A percentile compares a stretch with the other conserved stretches of the same genome.
Conservation (phyloP, 345 rosid species). For the Mercurialis annua region DNA sequence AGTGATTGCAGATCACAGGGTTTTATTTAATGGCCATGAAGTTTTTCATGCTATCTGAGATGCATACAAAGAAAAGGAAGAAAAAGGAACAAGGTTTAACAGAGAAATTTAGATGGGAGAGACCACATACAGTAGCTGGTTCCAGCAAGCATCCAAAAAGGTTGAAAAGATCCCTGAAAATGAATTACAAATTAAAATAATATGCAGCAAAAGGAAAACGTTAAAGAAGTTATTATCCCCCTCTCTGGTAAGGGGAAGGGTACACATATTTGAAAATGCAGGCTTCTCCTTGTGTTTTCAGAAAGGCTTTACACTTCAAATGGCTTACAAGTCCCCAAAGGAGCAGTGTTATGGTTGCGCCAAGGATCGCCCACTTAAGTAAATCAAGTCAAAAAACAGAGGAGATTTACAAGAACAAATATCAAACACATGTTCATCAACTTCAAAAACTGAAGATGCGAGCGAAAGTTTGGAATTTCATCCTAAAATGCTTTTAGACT, state of each 20-base stretch:
- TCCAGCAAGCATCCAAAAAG: conserved; percentile 75
- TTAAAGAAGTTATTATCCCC: no score
- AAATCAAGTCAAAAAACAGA: background rate
- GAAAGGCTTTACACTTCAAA: no score
- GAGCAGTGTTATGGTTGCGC: no score
- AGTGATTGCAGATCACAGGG: background rate
- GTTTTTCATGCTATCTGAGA: background rate
- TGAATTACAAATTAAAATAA: background rate
- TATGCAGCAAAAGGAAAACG: background rate
- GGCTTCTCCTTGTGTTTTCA: no score
- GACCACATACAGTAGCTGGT: conserved; percentile 69
- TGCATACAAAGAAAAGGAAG: background rate
- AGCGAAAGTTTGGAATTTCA: background rate
- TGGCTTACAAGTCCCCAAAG: no score
- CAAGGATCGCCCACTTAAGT: no score
- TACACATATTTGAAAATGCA: no score
- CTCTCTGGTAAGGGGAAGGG: no score
- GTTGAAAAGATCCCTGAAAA: conserved; percentile 73
- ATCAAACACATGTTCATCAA: background rate
- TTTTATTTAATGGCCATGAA: background rate
- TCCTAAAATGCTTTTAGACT: no score
- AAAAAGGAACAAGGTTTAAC: background rate
- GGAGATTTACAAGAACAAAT: background rate
- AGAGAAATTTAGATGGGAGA: background rate
- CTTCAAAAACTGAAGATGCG: background rate